Percentiles rank a stretch among this genome's conserved stretches.
These are phyloP conservation scores for Seminavis robusta DNA, from an alignment of 108 stramenopile species.

Conservation along the genomic window DNA sequence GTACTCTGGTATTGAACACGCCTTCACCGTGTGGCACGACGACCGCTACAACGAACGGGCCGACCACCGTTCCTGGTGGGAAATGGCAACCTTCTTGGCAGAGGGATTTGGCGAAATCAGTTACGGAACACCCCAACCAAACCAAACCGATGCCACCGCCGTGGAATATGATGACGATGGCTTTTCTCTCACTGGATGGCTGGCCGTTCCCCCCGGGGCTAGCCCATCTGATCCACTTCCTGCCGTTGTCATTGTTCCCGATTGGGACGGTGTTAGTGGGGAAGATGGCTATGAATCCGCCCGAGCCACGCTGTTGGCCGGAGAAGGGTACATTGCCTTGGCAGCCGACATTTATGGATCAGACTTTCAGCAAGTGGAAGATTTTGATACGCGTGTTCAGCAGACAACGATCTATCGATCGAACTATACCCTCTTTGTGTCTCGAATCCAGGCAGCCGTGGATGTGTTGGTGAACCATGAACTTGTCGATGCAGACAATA, in stretches of 20 bases:
- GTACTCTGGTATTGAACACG: slow-evolving; percentile 38
- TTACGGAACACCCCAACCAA: slow-evolving; percentile 5
- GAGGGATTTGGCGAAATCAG: slow-evolving; percentile 22
- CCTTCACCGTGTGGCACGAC: slow-evolving; percentile 34
- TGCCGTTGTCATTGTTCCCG: slow-evolving; percentile 35
- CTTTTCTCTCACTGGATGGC: background rate
- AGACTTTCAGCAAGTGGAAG: slow-evolving; percentile 15
- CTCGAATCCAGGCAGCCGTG: slow-evolving; percentile 36
- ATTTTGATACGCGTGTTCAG: slow-evolving; percentile 6
- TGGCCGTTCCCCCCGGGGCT: background rate
- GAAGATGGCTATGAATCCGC: slow-evolving; percentile 29
- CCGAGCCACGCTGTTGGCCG: slow-evolving; percentile 31
- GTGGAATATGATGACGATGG: background rate
- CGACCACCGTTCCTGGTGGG: slow-evolving; percentile 40
- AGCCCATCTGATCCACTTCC: slow-evolving; percentile 5
- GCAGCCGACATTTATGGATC: slow-evolving; percentile 43
- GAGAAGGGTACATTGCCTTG: slow-evolving; percentile 31
- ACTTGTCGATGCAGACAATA: slow-evolving; percentile 20
- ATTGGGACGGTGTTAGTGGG: slow-evolving; percentile 29
- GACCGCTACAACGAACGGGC: slow-evolving; percentile 38
- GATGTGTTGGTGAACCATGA: slow-evolving; percentile 15
- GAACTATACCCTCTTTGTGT: slow-evolving; percentile 30
- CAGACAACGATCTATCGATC: slow-evolving; percentile 11
- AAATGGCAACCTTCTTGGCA: slow-evolving; percentile 13
- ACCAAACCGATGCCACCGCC: background rate